phyloP scores from a whole-genome alignment of 2,329 filamentous ascomycete species.

The Cyphellophora attinorum region DNA sequence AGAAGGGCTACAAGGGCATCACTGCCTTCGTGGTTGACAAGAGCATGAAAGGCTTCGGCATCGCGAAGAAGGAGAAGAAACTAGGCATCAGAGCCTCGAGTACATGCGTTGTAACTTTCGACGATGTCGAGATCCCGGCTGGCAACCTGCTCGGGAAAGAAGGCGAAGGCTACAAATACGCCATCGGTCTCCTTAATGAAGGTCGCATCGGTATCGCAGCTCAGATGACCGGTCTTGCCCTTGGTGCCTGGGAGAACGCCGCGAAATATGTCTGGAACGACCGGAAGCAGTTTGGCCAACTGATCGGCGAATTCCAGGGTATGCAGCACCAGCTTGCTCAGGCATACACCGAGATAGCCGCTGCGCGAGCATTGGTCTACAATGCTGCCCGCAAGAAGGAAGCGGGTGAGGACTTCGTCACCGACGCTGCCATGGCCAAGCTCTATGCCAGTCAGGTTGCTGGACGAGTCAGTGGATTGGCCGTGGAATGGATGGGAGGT shows the following conservation, averaged over 20 bases:
- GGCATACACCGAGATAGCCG: constrained; percentile 85
- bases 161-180: constrained; percentile 95
- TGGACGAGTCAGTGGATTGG: constrained; percentile 70
- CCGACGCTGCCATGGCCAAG: constrained; percentile 97
- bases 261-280: constrained; percentile 96
- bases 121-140: constrained; percentile 84
- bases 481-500: constrained; percentile 98
- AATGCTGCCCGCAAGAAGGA: constrained; percentile 98
- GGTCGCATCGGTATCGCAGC: constrained; percentile 95
- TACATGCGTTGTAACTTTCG: constrained; percentile 95
- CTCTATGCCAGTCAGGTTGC: constrained; percentile 90
- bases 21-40: constrained; percentile 94
- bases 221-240: constrained; percentile 94
- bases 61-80: constrained; percentile 99
- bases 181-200: constrained; percentile 88
- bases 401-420: constrained; percentile 87
- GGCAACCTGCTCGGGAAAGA: constrained; percentile 80
- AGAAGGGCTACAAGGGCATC: constrained; percentile 93
- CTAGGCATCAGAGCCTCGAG: constrained; percentile 91
- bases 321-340: constrained; percentile 99
- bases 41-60: constrained; percentile 75
- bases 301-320: constrained; percentile 94
- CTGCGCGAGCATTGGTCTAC: constrained; percentile 84
- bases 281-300: constrained; percentile 87
- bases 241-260: constrained; percentile 92